These are phyloP conservation scores for Colletotrichum sp. DNA, from an alignment of 2,329 filamentous ascomycete species.

Conservation along the genomic window DNA sequence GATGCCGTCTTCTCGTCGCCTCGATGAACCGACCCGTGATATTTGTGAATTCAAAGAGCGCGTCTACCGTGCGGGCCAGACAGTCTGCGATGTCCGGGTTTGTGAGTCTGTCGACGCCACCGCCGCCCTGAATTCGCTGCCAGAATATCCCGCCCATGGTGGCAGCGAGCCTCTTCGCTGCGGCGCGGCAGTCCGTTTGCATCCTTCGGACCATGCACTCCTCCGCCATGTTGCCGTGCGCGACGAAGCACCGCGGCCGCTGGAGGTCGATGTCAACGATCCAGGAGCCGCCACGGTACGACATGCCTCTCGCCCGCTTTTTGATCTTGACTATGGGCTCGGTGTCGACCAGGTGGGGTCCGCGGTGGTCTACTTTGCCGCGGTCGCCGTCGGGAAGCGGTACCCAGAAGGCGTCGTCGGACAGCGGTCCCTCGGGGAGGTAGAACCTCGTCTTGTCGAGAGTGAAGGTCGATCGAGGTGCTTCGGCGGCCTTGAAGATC, in stretches of 20 bases:
- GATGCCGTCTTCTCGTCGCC: not conserved
- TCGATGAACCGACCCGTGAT: not conserved
- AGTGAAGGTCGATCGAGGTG: not conserved
- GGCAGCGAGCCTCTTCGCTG: not conserved
- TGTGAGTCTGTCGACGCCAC: not conserved
- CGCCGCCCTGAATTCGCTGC: not conserved
- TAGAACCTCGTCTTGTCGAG: slow-evolving; percentile 1
- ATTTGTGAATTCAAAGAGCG: not conserved
- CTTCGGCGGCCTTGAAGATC: not conserved
- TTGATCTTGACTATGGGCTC: not conserved
- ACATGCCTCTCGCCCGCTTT: not conserved
- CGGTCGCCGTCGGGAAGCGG: not conserved
- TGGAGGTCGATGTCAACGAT: not conserved
- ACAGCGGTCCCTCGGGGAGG: not conserved
- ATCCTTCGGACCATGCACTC: not conserved
- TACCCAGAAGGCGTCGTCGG: not conserved
- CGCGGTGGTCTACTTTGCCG: not conserved
- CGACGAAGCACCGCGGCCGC: not conserved
- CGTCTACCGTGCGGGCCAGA: not conserved
- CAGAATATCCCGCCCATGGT: not conserved
- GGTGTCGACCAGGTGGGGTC: not conserved
- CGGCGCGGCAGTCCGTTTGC: not conserved
- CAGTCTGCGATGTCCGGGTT: not conserved
- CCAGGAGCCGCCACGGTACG: not conserved
- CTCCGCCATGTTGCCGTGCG: not conserved